phyloP scores from a whole-genome alignment of 495 filamentous ascomycete genomes.

The Parachaetomium inaequale region DNA sequence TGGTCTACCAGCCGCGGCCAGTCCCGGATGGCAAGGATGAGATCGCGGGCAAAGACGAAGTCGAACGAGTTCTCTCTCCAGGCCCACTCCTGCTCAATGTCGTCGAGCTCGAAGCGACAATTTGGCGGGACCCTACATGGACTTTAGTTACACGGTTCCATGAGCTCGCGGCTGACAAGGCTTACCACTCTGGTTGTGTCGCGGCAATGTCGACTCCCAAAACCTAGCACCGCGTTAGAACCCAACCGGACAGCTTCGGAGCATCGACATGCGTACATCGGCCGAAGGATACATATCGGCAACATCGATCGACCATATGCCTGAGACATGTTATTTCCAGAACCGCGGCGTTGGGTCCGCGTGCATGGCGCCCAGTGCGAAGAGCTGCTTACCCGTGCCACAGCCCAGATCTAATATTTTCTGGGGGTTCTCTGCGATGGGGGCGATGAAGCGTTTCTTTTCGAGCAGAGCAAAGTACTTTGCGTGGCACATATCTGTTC shows the following conservation, averaged over 20 bases:
- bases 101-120: slow-evolving; percentile 55
- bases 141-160: no score
- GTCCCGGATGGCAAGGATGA: slow-evolving; percentile 8
- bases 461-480: slow-evolving; percentile 32
- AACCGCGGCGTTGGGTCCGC: background rate
- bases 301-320: slow-evolving; percentile 38
- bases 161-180: no score
- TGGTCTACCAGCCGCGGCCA: slow-evolving; percentile 7
- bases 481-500: slow-evolving; percentile 19
- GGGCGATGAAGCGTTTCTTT: slow-evolving; percentile 55
- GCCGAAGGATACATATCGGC: slow-evolving; percentile 52
- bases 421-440: slow-evolving; percentile 41
- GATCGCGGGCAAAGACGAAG: slow-evolving; percentile 53
- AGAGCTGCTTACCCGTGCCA: slow-evolving; percentile 43
- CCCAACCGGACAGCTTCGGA: no score
- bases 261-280: slow-evolving; percentile 30
- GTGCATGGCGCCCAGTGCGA: background rate
- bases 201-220: slow-evolving; percentile 10
- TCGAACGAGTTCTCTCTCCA: slow-evolving; percentile 55
- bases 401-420: slow-evolving; percentile 55
- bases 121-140: slow-evolving; percentile 31
- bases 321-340: slow-evolving; percentile 3
- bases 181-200: slow-evolving; percentile 11
- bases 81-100: slow-evolving; percentile 53
- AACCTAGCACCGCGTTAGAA: slow-evolving; percentile 1